Percentiles rank a stretch among this genome's conserved stretches.
phyloP scores from a whole-genome alignment of 108 stramenopile genomes.

The Cyclotella cryptica region DNA sequence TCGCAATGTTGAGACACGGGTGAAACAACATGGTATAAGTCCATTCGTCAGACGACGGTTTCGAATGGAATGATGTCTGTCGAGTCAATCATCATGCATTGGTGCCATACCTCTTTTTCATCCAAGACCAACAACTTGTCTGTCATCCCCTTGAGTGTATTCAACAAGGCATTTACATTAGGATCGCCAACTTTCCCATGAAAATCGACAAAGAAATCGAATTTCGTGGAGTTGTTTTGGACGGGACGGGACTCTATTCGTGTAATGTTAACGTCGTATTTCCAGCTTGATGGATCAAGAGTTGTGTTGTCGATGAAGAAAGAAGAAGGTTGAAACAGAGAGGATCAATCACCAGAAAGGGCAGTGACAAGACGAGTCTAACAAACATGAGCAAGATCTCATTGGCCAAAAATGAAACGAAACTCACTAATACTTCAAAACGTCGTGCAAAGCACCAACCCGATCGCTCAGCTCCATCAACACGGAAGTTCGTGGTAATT shows the following conservation, averaged over 20 bases:
- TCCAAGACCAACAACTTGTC: conserved; percentile 82
- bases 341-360: not conserved
- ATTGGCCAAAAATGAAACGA: not conserved
- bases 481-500: conserved; percentile 66
- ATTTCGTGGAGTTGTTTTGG: conserved; percentile 53
- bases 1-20: not conserved
- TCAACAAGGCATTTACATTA: conserved; percentile 67
- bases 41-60: not conserved
- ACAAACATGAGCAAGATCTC: too few species aligned
- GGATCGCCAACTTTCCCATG: conserved; percentile 64
- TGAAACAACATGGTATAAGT: not conserved
- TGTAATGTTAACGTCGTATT: conserved; percentile 91
- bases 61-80: not conserved
- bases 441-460: conserved; percentile 89
- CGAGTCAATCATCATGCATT: too few species aligned
- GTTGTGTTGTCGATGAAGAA: not conserved
- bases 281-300: conserved; percentile 59
- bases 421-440: conserved; percentile 79
- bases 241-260: conserved; percentile 91
- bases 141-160: conserved; percentile 57
- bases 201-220: conserved; percentile 90
- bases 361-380: too few species aligned
- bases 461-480: conserved; percentile 90
- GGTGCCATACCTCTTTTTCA: conserved; percentile 78
- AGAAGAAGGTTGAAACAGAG: not conserved